A percentile compares a stretch with the other conserved stretches of the same genome.
These are phyloP conservation scores for Nemania sp. DNA, from an alignment of 2,329 filamentous ascomycete species.

Conservation along the genomic window DNA sequence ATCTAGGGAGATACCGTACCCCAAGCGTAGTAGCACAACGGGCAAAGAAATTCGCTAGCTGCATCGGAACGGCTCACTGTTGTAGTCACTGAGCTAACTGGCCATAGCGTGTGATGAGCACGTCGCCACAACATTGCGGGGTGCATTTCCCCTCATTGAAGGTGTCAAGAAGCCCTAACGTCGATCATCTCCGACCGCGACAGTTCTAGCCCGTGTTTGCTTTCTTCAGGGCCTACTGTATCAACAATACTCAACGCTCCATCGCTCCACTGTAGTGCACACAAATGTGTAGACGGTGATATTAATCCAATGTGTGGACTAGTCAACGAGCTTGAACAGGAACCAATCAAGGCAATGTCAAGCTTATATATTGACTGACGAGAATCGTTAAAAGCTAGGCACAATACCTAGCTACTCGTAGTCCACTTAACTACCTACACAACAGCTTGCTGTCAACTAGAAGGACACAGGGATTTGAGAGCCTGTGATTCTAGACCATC, in stretches of 20 bases:
- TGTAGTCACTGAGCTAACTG: conserved; percentile 14
- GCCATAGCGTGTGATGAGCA: conserved; percentile 23
- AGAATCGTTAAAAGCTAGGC: conserved; percentile 13
- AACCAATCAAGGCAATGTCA: conserved; percentile 21
- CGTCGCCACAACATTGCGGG: conserved; percentile 29
- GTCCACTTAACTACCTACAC: conserved; percentile 1
- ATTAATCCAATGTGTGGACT: conserved; percentile 20
- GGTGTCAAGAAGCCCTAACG: conserved; percentile 16
- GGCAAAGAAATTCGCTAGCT: conserved; percentile 20
- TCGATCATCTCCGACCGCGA: conserved; percentile 14
- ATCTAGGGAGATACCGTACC: too few relatives aligned
- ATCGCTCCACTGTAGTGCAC: too few relatives aligned
- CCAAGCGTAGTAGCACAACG: conserved; percentile 17
- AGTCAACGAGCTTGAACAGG: conserved; percentile 17
- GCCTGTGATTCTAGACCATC: conserved; percentile 8
- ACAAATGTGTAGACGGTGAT: too few relatives aligned
- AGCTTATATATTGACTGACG: conserved; percentile 5
- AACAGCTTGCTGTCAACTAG: not conserved
- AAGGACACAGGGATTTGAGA: not conserved
- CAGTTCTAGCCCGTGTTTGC: not conserved
- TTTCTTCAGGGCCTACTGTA: conserved; percentile 8
- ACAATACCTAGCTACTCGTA: too few relatives aligned
- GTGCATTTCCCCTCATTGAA: conserved; percentile 28
- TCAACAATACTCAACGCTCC: conserved; percentile 3
- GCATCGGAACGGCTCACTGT: conserved; percentile 14